Evolutionary conservation across 169 alveolate species (phyloP), one percentile per base, ranked within the genome.

Genomic region (Cryptosporidium muris): DNA sequence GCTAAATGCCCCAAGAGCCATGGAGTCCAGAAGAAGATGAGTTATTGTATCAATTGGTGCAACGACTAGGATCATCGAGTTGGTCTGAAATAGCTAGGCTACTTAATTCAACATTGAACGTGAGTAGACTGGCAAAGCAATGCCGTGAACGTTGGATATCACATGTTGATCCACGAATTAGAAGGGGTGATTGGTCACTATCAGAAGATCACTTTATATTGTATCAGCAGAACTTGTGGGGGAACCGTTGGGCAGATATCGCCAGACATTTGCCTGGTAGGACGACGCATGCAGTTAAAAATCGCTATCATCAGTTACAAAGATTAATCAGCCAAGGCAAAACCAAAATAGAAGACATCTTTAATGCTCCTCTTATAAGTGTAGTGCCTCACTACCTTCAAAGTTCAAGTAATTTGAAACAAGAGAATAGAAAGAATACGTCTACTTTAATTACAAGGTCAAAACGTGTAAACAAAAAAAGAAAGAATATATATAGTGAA

Each of bases 81-180:
- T 94, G 97, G 95, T 89, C 92, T 4, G 91, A 91, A 63, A 92
- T 92, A 38, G 95, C 97, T 4, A 92, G 92, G 62, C 93, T 90
- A 52, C 92, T 94, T 51, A 90, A 92, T 66, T 80, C 89, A 47
- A 66, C 88, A 53, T 54, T 92, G 25, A 90, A 90, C 14, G 90
- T 80, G 4, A 64, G 52, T 51, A 88, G 95, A 42, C 65, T 68
- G 11, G 96, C 95, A 12, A 92, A 93, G 80, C 94, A 93, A 74
- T 92, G 96, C 65, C 64, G 96, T 52, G 96, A 93, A 65, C 68
- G 95, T 65, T 93, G 96, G 96, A 90, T 64, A 63, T 92, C 92
- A 60, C 94, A 92, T 80, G 92, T 93, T 51, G 91, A 90, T 66
- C 95, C 95, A 16, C 81, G 91, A 42, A 88, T 93, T 42, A 91